Evolutionary conservation across 495 filamentous ascomycete species (phyloP).

Genomic region (Daldinia bambusicola): DNA sequence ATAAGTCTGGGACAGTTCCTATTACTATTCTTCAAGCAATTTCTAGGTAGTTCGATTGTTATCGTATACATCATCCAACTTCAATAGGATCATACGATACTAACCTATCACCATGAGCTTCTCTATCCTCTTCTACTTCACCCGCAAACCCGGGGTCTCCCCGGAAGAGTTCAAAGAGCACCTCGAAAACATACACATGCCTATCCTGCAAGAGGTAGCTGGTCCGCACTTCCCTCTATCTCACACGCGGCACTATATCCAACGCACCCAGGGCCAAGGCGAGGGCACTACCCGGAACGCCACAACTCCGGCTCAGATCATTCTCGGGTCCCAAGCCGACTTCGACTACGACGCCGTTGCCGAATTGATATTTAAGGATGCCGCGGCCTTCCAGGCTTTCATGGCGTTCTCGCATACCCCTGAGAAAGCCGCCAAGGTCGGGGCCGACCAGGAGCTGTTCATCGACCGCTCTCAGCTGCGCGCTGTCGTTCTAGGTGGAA

Average conservation of each 20-base stretch:
- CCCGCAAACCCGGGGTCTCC: constrained; percentile 48
- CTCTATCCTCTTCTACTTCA: constrained; percentile 41
- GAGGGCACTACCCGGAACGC: constrained; percentile 22
- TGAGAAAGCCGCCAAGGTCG: constrained; percentile 40
- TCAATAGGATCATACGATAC: background rate
- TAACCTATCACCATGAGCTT: constrained; percentile 29
- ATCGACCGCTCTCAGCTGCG: constrained; percentile 46
- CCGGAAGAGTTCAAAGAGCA: constrained; percentile 49
- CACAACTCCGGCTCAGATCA: constrained; percentile 44
- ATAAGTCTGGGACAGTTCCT: background rate
- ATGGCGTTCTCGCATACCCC: constrained; percentile 38
- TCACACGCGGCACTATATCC: constrained; percentile 48
- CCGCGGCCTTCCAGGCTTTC: constrained; percentile 47
- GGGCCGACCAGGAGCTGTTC: constrained; percentile 49
- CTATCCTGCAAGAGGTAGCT: constrained; percentile 43
- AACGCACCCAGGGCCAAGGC: constrained; percentile 33
- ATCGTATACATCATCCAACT: background rate
- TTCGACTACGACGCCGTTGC: constrained; percentile 55
- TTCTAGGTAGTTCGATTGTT: background rate
- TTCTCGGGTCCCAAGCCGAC: constrained; percentile 52
- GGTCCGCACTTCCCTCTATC: constrained; percentile 46
- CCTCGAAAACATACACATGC: constrained; percentile 49
- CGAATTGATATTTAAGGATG: constrained; percentile 51
- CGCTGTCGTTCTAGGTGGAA: constrained; percentile 47
- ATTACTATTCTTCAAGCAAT: background rate